Percentiles rank a stretch among this genome's conserved stretches.
phyloP scores from a whole-genome alignment of 2,329 filamentous ascomycete species.

The Metarhizium brunneum region DNA sequence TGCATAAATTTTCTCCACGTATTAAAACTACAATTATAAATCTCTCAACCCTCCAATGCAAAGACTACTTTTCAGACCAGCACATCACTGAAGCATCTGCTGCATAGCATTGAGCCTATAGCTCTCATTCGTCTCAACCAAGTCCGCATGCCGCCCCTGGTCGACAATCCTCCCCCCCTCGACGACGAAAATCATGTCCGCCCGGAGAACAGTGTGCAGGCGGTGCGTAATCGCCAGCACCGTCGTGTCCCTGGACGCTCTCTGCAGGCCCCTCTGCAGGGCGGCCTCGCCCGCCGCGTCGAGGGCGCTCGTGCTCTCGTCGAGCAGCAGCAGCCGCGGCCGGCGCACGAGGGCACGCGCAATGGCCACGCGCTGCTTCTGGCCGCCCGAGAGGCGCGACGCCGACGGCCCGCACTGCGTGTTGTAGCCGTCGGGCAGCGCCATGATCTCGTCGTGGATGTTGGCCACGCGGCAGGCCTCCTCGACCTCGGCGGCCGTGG shows the following conservation, averaged over 20 bases:
- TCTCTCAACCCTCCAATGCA: too few relatives aligned
- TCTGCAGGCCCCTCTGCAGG: too few relatives aligned
- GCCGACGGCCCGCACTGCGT: constrained; percentile 55
- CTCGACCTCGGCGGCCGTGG: constrained; percentile 40
- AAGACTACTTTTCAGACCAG: too few relatives aligned
- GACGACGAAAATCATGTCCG: constrained; percentile 60
- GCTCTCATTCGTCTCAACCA: too few relatives aligned
- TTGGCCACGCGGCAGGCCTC: constrained; percentile 51
- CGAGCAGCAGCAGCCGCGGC: constrained; percentile 54
- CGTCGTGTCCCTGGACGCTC: constrained; percentile 31
- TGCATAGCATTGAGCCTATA: too few relatives aligned
- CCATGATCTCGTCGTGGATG: constrained; percentile 61
- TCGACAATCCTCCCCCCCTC: constrained; percentile 21
- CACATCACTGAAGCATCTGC: too few relatives aligned
- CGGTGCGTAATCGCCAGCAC: constrained; percentile 19
- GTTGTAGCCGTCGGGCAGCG: constrained; percentile 57
- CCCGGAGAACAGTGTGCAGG: constrained; percentile 49
- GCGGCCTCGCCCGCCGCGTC: constrained; percentile 15
- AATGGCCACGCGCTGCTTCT: constrained; percentile 53
- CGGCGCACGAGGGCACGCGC: constrained; percentile 51
- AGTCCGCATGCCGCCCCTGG: neutral
- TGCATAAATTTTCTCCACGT: too few relatives aligned
- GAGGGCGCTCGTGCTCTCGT: constrained; percentile 55
- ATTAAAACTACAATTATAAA: too few relatives aligned
- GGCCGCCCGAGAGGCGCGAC: constrained; percentile 54